These are phyloP conservation scores for Saccharomycopsis selenospora DNA, from an alignment of 805 yeast species.

Conservation along the genomic window DNA sequence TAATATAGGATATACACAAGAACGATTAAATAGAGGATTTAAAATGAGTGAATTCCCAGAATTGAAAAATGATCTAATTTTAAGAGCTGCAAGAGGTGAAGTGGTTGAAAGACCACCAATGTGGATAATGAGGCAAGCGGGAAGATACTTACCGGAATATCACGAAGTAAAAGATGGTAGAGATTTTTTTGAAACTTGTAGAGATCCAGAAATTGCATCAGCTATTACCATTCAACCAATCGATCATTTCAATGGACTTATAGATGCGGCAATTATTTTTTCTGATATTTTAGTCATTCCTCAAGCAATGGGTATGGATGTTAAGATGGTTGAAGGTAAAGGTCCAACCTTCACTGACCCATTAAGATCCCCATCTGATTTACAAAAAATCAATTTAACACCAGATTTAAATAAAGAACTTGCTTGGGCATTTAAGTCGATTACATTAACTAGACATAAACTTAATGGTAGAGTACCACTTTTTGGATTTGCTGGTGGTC, in stretches of 20 bases:
- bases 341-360: slow-evolving; percentile 94
- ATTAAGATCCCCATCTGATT: slow-evolving; percentile 63
- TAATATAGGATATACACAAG: too few species aligned
- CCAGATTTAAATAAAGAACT: slow-evolving; percentile 72
- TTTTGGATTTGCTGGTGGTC: slow-evolving; percentile 94
- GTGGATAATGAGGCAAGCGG: slow-evolving; percentile 99
- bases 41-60: slow-evolving; percentile 51
- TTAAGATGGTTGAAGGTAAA: slow-evolving; percentile 86
- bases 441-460: slow-evolving; percentile 80
- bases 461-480: slow-evolving; percentile 88
- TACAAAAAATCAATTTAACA: slow-evolving; percentile 48
- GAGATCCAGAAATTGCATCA: slow-evolving; percentile 89
- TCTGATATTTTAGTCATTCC: slow-evolving; percentile 94
- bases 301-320: slow-evolving; percentile 96
- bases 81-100: slow-evolving; percentile 89
- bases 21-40: too few species aligned
- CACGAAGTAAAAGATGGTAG: slow-evolving; percentile 77
- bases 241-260: slow-evolving; percentile 76
- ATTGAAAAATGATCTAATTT: slow-evolving; percentile 79
- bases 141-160: slow-evolving; percentile 84
- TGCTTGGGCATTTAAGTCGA: slow-evolving; percentile 94
- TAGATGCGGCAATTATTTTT: slow-evolving; percentile 96
- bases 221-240: slow-evolving; percentile 94
- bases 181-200: slow-evolving; percentile 92
- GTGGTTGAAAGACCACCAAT: slow-evolving; percentile 93